Conservation (phyloP, 1,284 basidiomycete species). For the Malassezia brasiliensis region DNA sequence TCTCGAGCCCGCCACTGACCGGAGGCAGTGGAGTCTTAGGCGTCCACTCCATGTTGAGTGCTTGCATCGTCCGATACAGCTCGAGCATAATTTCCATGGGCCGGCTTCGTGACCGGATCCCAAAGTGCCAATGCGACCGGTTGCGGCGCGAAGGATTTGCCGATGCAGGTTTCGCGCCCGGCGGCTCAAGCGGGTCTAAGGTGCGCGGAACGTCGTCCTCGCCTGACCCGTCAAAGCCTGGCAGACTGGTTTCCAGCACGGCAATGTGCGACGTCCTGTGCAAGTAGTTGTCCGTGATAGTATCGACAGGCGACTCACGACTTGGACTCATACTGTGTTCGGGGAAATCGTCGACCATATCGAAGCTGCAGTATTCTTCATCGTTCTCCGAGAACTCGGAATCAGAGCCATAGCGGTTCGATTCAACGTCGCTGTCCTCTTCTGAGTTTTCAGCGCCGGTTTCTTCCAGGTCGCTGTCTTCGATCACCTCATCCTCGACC, state of each 20-base stretch:
- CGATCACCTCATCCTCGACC: conserved; percentile 26
- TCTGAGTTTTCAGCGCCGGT: conserved; percentile 28
- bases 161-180: conserved; percentile 10
- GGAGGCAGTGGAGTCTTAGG: conserved; percentile 41
- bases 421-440: conserved; percentile 27
- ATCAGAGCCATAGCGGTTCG: background rate
- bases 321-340: background rate
- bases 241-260: conserved; percentile 32
- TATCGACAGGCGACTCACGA: background rate
- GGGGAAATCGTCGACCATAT: conserved; percentile 18
- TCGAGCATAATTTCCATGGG: conserved; percentile 99
- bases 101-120: conserved; percentile 83
- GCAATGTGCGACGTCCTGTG: conserved; percentile 21
- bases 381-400: conserved; percentile 27
- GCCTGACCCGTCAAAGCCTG: conserved; percentile 10
- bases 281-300: conserved; percentile 8
- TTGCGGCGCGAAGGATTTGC: conserved; percentile 4
- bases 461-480: conserved; percentile 23
- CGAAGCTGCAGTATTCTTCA: conserved; percentile 24
- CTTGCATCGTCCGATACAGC: conserved; percentile 84
- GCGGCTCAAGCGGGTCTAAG: conserved; percentile 12
- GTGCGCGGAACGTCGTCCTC: conserved; percentile 15
- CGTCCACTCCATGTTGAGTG: conserved; percentile 91
- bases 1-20: conserved; percentile 18
- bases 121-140: conserved; percentile 79